Evolutionary conservation across 108 stramenopile genomes (phyloP).

Genomic region (Nitzschia sp.): DNA sequence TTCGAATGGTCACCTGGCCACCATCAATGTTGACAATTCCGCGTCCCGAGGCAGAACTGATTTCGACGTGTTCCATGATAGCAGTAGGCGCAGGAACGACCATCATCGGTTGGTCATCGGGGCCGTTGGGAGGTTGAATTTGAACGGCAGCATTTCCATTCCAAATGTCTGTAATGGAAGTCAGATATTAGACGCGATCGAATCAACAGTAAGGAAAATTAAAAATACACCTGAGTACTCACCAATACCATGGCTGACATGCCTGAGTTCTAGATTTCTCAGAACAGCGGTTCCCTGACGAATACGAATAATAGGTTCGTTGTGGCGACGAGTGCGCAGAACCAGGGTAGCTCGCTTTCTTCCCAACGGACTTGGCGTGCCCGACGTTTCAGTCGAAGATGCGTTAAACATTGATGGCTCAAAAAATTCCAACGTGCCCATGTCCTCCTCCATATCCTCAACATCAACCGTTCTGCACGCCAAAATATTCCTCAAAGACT

Average conservation of each 20-base stretch:
- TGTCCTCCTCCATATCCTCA: conserved; percentile 19
- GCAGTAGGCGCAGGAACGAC: conserved; percentile 48
- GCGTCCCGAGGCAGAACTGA: conserved; percentile 65
- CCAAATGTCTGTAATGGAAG: conserved; percentile 63
- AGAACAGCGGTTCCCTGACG: conserved; percentile 56
- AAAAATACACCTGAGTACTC: not conserved
- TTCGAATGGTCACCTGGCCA: conserved; percentile 43
- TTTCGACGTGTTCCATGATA: conserved; percentile 51
- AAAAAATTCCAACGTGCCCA: not conserved
- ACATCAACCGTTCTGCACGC: conserved; percentile 35
- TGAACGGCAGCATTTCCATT: conserved; percentile 86
- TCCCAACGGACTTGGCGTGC: not conserved
- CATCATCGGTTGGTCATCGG: conserved; percentile 33
- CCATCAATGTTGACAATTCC: conserved; percentile 84
- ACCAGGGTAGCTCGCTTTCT: conserved; percentile 54
- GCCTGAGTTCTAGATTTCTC: conserved; percentile 55
- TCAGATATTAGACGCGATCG: not conserved
- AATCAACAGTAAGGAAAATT: not conserved
- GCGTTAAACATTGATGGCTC: conserved; percentile 4
- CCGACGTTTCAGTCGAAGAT: not conserved
- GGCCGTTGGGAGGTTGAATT: conserved; percentile 61
- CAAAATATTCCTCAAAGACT: conserved; percentile 23
- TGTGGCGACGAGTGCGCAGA: conserved; percentile 47
- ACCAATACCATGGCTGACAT: conserved; percentile 50
- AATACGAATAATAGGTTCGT: conserved; percentile 70